Evolutionary conservation across 2,329 filamentous ascomycete genomes (phyloP), one percentile per base, ranked within the genome.

Genomic region (Alternaria metachromatica): DNA sequence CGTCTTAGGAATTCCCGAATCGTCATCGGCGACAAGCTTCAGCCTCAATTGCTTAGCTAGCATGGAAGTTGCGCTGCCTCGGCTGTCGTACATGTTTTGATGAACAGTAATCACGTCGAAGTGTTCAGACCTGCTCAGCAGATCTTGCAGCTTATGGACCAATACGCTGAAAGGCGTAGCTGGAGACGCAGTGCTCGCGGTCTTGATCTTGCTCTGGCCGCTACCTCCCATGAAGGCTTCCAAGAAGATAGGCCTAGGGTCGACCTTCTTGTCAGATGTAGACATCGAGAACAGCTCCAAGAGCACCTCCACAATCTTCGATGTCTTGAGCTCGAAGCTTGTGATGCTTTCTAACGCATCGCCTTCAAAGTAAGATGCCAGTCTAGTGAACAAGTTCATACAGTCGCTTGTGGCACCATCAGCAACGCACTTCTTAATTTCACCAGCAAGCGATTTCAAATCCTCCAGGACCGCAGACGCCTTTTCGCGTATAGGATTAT

Each of bases 101-200:
- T 97, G 93, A 59, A 98, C 94, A 8, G 96, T 99, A 65, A 97
- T 88, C 48, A 99, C 95, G 77, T 99, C 96, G 73, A 98, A 99
- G 83, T 98, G 94, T 83, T 99, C 96, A 33, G 95, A 96, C 71
- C 96, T 90, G 84, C 96, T 99, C 60, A 99, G 87, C 62, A 99
- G 84, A 82, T 99, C 96, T 81, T 99, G 96, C 30, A 99, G 85
- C 80, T 99, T 99, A 78, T 94, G 92, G 44, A 97, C 90, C 78
- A 99, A 86, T 56, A 97, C 88, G 74, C 94, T 96, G 79, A 98
- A 97, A 1, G 94, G 90, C 0, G 95, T 97, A 0, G 89, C 86
- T 3, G 92, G 89, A 11, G 90, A 92, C 59, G 91, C 88, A 12
- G 85, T 86, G 33, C 85, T 89, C 5, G 88, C 86, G 15, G 88